A percentile compares a stretch with the other conserved stretches of the same genome.
These are phyloP conservation scores for Phalaenopsis equestris DNA, from an alignment of 106 monocot genomes.

Conservation along the genomic window DNA sequence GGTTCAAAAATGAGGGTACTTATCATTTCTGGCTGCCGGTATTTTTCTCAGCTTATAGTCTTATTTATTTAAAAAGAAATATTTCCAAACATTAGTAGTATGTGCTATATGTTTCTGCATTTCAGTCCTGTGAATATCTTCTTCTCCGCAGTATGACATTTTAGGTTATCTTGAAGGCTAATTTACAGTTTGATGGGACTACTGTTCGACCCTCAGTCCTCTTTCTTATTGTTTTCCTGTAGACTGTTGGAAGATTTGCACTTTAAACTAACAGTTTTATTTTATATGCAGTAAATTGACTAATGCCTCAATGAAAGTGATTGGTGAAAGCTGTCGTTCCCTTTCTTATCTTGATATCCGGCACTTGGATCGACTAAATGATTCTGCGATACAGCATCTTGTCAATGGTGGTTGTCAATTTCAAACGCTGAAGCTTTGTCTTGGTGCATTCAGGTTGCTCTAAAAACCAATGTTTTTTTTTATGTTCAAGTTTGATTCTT, in stretches of 20 bases:
- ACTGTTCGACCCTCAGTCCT: not conserved
- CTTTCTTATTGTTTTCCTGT: not conserved
- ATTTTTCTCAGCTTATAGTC: conserved; percentile 23
- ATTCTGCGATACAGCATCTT: conserved; percentile 58
- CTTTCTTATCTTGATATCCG: conserved; percentile 55
- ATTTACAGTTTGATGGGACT: not conserved
- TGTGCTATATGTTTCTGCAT: not conserved
- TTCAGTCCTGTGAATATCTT: not conserved
- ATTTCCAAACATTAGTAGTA: not conserved
- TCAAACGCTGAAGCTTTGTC: conserved; percentile 48
- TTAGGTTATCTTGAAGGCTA: not conserved
- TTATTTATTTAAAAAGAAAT: not conserved
- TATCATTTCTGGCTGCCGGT: conserved; percentile 57
- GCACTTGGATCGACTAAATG: conserved; percentile 51
- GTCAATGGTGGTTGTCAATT: conserved; percentile 53
- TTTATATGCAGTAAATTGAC: conserved; percentile 47
- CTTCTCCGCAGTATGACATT: not conserved
- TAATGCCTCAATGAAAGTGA: conserved; percentile 39
- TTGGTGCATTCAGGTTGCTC: conserved; percentile 55
- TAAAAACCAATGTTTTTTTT: not conserved
- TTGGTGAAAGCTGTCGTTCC: conserved; percentile 46
- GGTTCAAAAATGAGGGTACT: conserved; percentile 51
- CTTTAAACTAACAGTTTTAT: not conserved
- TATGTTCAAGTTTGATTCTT: not conserved
- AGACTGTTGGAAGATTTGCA: not conserved